Conservation (phyloP, 2,329 filamentous ascomycete species). For the Pseudogymnoascus sp. region DNA sequence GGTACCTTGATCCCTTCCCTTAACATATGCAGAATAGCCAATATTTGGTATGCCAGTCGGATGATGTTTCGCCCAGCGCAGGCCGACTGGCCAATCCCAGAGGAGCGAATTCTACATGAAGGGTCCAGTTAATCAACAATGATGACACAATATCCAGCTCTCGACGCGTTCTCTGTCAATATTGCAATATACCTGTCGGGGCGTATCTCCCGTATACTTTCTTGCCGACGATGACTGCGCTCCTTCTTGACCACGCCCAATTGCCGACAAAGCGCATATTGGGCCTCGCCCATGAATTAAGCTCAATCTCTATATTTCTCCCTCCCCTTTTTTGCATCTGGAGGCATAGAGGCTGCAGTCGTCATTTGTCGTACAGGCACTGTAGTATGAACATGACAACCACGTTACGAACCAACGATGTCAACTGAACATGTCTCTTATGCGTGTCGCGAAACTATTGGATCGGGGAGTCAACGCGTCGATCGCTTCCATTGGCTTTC, state of each 20-base stretch:
- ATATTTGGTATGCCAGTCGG: neutral
- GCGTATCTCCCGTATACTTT: neutral
- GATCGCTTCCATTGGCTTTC: conserved; percentile 3
- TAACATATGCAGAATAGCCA: neutral
- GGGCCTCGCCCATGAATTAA: neutral
- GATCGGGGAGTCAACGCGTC: neutral
- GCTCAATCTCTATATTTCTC: neutral
- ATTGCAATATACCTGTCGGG: neutral
- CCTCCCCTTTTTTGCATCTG: neutral
- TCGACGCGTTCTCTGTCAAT: neutral
- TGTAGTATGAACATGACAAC: neutral
- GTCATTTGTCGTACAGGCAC: neutral
- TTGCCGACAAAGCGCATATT: neutral
- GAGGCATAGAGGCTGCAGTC: neutral
- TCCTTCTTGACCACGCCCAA: neutral
- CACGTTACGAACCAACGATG: neutral
- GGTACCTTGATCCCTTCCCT: neutral
- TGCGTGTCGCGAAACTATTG: conserved; percentile 4
- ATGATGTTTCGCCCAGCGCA: neutral
- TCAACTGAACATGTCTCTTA: neutral
- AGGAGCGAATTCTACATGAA: neutral
- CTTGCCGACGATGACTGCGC: neutral
- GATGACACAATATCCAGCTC: neutral
- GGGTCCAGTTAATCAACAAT: neutral
- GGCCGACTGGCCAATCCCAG: neutral